These are phyloP conservation scores for Mariannaea elegans DNA, from an alignment of 2,329 filamentous ascomycete genomes.

Conservation along the genomic window DNA sequence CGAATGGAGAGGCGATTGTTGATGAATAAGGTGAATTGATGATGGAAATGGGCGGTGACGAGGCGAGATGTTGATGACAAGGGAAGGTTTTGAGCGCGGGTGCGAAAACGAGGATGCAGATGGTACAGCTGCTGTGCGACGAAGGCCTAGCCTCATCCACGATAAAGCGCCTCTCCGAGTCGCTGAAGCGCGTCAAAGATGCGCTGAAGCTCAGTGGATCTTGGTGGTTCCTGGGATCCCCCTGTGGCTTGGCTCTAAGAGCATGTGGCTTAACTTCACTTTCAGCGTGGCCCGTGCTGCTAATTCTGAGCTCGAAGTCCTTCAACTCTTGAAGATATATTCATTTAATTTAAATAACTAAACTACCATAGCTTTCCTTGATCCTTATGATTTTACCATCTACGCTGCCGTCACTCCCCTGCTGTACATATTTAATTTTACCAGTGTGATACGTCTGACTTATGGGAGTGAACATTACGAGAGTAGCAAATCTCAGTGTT, in stretches of 20 bases:
- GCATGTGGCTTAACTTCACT: background rate
- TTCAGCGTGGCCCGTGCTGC: background rate
- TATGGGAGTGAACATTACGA: too few species aligned
- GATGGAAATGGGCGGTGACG: conserved; percentile 25
- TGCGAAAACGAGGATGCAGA: conserved; percentile 12
- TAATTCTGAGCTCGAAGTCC: too few species aligned
- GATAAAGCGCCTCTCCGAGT: conserved; percentile 14
- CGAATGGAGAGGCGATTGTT: background rate
- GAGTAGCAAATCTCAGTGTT: too few species aligned
- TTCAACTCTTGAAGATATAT: too few species aligned
- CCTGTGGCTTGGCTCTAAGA: conserved; percentile 27
- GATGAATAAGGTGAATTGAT: conserved; percentile 19
- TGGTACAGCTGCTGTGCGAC: conserved; percentile 27
- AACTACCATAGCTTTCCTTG: too few species aligned
- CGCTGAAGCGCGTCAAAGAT: conserved; percentile 40
- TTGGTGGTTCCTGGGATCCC: conserved; percentile 23
- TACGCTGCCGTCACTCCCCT: too few species aligned
- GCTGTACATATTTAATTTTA: too few species aligned
- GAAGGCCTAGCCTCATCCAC: conserved; percentile 27
- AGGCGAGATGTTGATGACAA: conserved; percentile 21
- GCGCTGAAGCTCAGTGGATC: conserved; percentile 30
- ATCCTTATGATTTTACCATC: too few species aligned
- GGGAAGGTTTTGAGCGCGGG: conserved; percentile 9
- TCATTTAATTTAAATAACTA: too few species aligned
- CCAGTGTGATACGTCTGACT: too few species aligned